phyloP scores from a whole-genome alignment of 192 early-diverging fungal species.

The Dissophora ornata region DNA sequence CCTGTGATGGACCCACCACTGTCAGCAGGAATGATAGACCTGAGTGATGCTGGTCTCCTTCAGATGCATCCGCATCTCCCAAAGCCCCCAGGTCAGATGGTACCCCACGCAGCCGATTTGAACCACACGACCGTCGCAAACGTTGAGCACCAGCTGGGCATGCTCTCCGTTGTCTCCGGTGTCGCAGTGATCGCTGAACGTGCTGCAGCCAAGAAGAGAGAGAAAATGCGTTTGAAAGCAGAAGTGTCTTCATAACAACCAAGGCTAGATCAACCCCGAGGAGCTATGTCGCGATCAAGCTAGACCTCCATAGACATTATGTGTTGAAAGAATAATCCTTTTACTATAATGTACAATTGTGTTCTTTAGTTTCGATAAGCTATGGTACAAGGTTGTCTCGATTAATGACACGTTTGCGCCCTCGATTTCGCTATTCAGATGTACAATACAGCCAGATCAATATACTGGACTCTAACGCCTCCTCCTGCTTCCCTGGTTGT shows the following conservation, averaged over 20 bases:
- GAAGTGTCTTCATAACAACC: too few species aligned
- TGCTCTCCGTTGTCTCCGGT: constrained; percentile 39
- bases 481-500: constrained; percentile 9
- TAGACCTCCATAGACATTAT: too few species aligned
- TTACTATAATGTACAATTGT: background rate
- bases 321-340: too few species aligned
- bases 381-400: constrained; percentile 2
- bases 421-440: too few species aligned
- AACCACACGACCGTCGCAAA: constrained; percentile 16
- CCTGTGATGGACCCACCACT: background rate
- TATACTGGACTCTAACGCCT: constrained; percentile 11
- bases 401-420: too few species aligned
- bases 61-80: constrained; percentile 23
- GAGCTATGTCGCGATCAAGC: too few species aligned
- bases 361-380: background rate
- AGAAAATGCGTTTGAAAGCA: constrained; percentile 29
- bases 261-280: too few species aligned
- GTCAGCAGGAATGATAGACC: background rate
- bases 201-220: constrained; percentile 50
- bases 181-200: constrained; percentile 38
- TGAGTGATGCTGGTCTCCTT: constrained; percentile 5
- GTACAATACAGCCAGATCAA: too few species aligned
- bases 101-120: background rate
- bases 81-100: constrained; percentile 3
- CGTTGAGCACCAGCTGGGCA: constrained; percentile 36